Conservation (phyloP, 768 basidiomycete genomes). For the Termitomyces sp. region DNA sequence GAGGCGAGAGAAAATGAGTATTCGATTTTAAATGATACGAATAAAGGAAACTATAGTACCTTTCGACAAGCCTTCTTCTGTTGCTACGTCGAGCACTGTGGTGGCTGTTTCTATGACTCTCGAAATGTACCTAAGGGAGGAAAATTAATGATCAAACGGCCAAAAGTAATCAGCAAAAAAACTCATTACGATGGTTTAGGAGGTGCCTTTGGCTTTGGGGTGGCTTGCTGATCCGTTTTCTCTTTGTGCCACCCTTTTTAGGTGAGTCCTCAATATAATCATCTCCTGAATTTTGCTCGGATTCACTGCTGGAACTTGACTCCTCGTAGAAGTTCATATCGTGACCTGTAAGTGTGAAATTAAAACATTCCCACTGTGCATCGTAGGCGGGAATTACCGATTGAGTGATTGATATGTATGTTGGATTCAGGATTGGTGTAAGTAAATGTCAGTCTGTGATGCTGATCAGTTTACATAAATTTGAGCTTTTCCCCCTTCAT, state of each 20-base stretch:
- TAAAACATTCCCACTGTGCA: too few species aligned
- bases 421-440: too few species aligned
- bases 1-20: neutral
- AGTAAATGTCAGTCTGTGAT: too few species aligned
- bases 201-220: conserved; percentile 3
- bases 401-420: too few species aligned
- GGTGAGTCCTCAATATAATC: neutral
- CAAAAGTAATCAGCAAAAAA: neutral
- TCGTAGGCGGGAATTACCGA: too few species aligned
- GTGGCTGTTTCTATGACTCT: conserved; percentile 1
- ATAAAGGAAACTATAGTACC: neutral
- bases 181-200: conserved; percentile 3
- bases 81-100: neutral
- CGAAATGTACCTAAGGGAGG: neutral
- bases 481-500: too few species aligned
- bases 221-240: neutral
- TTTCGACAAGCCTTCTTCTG: neutral
- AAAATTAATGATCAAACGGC: neutral
- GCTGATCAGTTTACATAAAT: too few species aligned
- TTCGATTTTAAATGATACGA: neutral
- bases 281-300: neutral
- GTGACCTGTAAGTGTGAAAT: neutral
- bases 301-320: neutral
- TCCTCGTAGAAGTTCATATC: neutral
- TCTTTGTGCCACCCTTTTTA: neutral